These are phyloP conservation scores for Ehretia macrophylla DNA, from an alignment of 257 asterid genomes.

Conservation along the genomic window DNA sequence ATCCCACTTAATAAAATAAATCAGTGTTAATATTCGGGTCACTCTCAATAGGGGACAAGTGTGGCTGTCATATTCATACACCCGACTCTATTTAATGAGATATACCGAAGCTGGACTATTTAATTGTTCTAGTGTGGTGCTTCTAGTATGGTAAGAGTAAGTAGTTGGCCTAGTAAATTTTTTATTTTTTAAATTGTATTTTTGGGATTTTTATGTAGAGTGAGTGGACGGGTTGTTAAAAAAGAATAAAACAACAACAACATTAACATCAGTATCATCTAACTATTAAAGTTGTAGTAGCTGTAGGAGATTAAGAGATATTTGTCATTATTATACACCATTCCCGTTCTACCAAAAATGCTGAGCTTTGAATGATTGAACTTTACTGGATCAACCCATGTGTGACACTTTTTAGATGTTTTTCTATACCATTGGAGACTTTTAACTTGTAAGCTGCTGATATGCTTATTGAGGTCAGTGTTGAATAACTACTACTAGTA, in stretches of 20 bases:
- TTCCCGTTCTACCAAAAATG: constrained; percentile 13
- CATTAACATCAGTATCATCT: neutral
- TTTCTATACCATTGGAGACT: constrained; percentile 7
- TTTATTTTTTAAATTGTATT: neutral
- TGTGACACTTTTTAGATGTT: constrained; percentile 8
- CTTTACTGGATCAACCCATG: constrained; percentile 8
- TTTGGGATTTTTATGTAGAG: neutral
- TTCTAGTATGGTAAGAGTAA: neutral
- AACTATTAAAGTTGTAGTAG: neutral
- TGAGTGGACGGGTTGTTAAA: constrained; percentile 1
- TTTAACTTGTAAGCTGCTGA: neutral
- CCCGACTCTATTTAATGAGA: neutral
- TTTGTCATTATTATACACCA: neutral
- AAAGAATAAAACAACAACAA: neutral
- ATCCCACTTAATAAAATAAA: too few relatives aligned
- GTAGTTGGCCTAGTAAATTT: neutral
- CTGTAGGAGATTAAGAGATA: neutral
- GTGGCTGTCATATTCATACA: too few relatives aligned
- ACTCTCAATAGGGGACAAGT: too few relatives aligned
- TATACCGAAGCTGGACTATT: too few relatives aligned
- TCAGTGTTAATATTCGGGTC: too few relatives aligned
- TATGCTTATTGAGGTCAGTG: neutral
- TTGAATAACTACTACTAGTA: neutral
- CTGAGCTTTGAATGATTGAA: constrained; percentile 17
- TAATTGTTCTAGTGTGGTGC: too few relatives aligned